Evolutionary conservation across 768 basidiomycete genomes (phyloP), one percentile per base, ranked within the genome.

Genomic region (Dacryopinax spathularia): DNA sequence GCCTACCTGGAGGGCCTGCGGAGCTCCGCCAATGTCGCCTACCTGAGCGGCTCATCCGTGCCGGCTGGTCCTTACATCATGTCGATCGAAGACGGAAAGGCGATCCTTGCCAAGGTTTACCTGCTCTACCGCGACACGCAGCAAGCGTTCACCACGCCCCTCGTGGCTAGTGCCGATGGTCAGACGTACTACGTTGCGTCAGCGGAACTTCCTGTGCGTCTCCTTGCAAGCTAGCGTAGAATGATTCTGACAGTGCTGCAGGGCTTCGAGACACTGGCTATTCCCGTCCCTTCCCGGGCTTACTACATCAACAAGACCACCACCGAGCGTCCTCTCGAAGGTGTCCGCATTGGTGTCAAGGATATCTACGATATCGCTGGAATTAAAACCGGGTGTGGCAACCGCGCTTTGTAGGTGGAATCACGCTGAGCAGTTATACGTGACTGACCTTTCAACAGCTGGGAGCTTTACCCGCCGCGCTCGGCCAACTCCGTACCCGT

Each of bases 211-310:
- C 39, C 39, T 6, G 39, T 41, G 35, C 35, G 6, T 7, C 39
- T 18, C 22, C 39, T 41, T 6, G 3, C 64, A 62, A 27, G 31
- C 60, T 15, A 62, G 63, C 13, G 61, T 59, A 27, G 61, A 35
- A n/a, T 70, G 69, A 64, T 67, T 18, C 34, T 66, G 15, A 64
- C 65, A 16, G 39, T 63, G 13, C 39, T 64, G 0, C 33, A 60
- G 1, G 70, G 70, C 1, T 60, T 70, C 48, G 69, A 68, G 66
- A 69, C 68, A 1, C 43, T 70, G 15, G 67, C 68, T 64, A 77
- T 84, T 35, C 79, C 79, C 16, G 77, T 82, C 1, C 81, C 82
- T 0, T 81, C 81, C 0, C 77, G 80, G 2, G 67, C 82, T 1
- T 76, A 77, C 62, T 73, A 73, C 63, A 41, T 41, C 39, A 41